A percentile compares a stretch with the other conserved stretches of the same genome.
These are phyloP conservation scores for Claviceps monticola DNA, from an alignment of 2,329 filamentous ascomycete genomes.

Conservation along the genomic window DNA sequence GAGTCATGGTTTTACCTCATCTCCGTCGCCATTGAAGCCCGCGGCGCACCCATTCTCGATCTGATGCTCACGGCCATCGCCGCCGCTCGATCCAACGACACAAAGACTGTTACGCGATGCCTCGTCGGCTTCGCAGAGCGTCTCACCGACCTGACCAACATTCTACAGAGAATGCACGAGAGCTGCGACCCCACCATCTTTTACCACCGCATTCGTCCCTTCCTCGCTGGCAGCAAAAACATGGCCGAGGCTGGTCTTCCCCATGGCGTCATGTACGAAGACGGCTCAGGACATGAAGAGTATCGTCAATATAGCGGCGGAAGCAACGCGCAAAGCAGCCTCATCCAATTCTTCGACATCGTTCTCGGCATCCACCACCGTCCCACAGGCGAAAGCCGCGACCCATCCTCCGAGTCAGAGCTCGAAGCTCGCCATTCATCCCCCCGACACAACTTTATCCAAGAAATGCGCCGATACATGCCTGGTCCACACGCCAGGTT, in stretches of 20 bases:
- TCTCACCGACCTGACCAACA: slow-evolving; percentile 65
- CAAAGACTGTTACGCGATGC: slow-evolving; percentile 56
- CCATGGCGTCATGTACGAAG: slow-evolving; percentile 74
- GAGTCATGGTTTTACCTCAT: slow-evolving; percentile 99
- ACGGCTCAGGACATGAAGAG: slow-evolving; percentile 50
- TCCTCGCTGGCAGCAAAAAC: slow-evolving; percentile 91
- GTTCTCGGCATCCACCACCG: slow-evolving; percentile 80
- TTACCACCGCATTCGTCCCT: slow-evolving; percentile 91
- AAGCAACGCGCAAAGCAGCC: slow-evolving; percentile 90
- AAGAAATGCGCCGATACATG: slow-evolving; percentile 97
- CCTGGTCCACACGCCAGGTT: slow-evolving; percentile 84
- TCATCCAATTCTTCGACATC: slow-evolving; percentile 96
- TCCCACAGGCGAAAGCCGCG: slow-evolving; percentile 63
- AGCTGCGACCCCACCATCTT: slow-evolving; percentile 90
- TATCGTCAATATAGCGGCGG: slow-evolving; percentile 85
- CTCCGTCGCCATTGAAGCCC: slow-evolving; percentile 88
- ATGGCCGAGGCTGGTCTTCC: slow-evolving; percentile 91
- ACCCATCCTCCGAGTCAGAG: slow-evolving; percentile 21
- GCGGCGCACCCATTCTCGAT: slow-evolving; percentile 73
- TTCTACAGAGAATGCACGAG: slow-evolving; percentile 87
- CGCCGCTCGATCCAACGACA: slow-evolving; percentile 60
- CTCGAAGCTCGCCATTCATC: slow-evolving; percentile 29
- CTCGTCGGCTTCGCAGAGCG: slow-evolving; percentile 76
- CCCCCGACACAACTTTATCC: slow-evolving; percentile 66
- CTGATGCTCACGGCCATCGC: slow-evolving; percentile 80